These are phyloP conservation scores for Nothophytophthora sp. DNA, from an alignment of 352 stramenopile species.

Conservation along the genomic window DNA sequence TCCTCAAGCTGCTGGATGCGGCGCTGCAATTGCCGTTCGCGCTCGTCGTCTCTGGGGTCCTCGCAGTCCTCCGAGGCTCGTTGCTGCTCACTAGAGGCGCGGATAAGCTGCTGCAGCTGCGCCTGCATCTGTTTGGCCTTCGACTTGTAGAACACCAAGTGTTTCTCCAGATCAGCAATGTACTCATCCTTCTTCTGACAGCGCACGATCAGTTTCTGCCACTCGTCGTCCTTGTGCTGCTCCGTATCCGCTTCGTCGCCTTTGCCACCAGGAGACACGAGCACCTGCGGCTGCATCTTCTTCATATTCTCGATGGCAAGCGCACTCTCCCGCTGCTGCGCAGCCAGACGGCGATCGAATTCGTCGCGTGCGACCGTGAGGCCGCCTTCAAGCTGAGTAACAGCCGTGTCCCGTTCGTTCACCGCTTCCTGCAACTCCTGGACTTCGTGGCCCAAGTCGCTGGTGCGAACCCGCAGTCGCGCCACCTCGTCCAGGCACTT, in stretches of 20 bases:
- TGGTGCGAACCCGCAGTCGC: constrained; percentile 43
- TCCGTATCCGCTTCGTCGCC: not conserved
- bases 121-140: constrained; percentile 86
- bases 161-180: constrained; percentile 81
- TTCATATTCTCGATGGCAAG: constrained; percentile 34
- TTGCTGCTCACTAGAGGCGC: constrained; percentile 50
- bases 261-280: constrained; percentile 8
- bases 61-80: constrained; percentile 1
- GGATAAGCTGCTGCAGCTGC: constrained; percentile 82
- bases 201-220: constrained; percentile 67
- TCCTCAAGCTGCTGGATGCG: constrained; percentile 77
- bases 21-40: constrained; percentile 33
- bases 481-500: constrained; percentile 63
- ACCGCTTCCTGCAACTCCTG: constrained; percentile 39
- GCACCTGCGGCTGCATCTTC: constrained; percentile 40
- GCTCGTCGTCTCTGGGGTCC: constrained; percentile 16
- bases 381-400: constrained; percentile 65
- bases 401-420: constrained; percentile 45
- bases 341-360: constrained; percentile 66
- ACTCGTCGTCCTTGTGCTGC: constrained; percentile 46
- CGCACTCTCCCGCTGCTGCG: constrained; percentile 47
- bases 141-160: constrained; percentile 86
- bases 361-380: constrained; percentile 63
- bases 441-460: constrained; percentile 37
- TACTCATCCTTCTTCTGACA: constrained; percentile 86